Evolutionary conservation across 306 rosid genomes (phyloP).

Genomic region (Prunus mongolica): DNA sequence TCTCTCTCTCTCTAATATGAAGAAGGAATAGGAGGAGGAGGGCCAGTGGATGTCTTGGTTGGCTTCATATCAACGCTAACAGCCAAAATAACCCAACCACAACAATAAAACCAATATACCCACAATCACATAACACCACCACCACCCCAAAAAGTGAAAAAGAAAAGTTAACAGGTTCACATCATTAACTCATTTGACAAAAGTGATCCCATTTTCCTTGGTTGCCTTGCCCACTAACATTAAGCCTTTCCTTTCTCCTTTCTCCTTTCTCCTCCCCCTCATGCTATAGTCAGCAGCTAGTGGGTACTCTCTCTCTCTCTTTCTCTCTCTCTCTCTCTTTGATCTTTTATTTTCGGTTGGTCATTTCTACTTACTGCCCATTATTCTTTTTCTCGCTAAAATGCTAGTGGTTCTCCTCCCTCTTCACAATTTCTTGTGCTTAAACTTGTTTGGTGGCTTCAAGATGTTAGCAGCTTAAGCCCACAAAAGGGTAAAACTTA

Average conservation of each 20-base stretch:
- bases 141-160: conserved; percentile 21
- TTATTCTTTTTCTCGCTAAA: conserved; percentile 25
- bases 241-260: not conserved
- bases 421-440: conserved; percentile 29
- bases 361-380: conserved; percentile 29
- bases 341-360: not conserved
- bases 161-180: conserved; percentile 29
- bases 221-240: conserved; percentile 51
- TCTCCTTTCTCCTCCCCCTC: not conserved
- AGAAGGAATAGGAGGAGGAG: not conserved
- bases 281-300: conserved; percentile 5
- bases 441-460: conserved; percentile 8
- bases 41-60: conserved; percentile 53
- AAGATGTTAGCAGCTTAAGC: conserved; percentile 69
- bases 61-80: conserved; percentile 96
- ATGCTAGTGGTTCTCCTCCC: conserved; percentile 59
- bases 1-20: not conserved
- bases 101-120: conserved; percentile 36
- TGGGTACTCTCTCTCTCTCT: not conserved
- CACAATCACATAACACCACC: conserved; percentile 31
- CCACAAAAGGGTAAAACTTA: conserved; percentile 26
- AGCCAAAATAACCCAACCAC: conserved; percentile 56
- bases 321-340: conserved; percentile 5
- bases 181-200: conserved; percentile 74
- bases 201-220: conserved; percentile 26